These are phyloP conservation scores for Penicillium sp. DNA, from an alignment of 2,329 filamentous ascomycete species.

Conservation along the genomic window DNA sequence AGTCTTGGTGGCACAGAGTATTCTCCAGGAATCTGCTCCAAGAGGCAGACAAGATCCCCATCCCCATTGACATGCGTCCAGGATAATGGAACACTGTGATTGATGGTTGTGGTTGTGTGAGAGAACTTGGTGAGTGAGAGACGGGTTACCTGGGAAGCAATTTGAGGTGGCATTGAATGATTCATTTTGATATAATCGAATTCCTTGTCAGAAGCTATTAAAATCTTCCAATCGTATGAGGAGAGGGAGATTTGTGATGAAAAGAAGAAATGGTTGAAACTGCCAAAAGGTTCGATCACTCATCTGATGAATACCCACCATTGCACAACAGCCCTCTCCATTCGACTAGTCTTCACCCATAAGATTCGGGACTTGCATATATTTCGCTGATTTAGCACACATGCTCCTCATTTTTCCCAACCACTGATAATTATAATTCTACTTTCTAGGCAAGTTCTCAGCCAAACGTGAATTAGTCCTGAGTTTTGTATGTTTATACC, in stretches of 20 bases:
- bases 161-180: not conserved
- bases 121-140: constrained; percentile 46
- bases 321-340: too few relatives aligned
- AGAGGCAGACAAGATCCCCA: constrained; percentile 35
- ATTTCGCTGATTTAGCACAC: not conserved
- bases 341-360: not conserved
- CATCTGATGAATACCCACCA: not conserved
- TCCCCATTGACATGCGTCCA: constrained; percentile 47
- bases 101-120: constrained; percentile 40
- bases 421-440: not conserved
- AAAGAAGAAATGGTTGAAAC: not conserved
- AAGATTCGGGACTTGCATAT: not conserved
- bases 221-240: not conserved
- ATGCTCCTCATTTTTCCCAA: not conserved
- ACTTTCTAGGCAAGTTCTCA: not conserved
- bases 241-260: not conserved
- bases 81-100: constrained; percentile 40
- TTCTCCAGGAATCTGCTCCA: constrained; percentile 31
- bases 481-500: not conserved
- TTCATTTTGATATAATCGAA: not conserved
- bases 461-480: not conserved
- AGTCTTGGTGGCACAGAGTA: constrained; percentile 12
- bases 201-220: not conserved
- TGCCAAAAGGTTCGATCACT: not conserved
- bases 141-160: constrained; percentile 10